Evolutionary conservation across 176 grass and related monocot genomes (phyloP).

Genomic region (Avena atlantica): DNA sequence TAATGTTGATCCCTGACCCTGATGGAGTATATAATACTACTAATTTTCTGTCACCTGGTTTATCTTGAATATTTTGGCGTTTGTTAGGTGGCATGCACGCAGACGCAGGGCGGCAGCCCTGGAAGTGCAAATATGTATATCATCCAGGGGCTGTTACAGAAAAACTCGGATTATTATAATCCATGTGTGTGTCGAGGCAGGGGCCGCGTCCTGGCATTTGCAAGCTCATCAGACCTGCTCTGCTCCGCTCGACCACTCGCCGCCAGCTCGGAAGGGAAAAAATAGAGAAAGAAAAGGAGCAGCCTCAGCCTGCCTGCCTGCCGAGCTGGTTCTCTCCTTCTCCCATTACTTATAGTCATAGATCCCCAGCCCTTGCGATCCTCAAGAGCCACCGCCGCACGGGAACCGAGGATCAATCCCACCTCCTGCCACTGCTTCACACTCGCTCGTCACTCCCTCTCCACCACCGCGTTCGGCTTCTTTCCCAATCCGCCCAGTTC

Average conservation of each 20-base stretch:
- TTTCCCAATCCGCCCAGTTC: not conserved
- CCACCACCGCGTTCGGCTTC: not conserved
- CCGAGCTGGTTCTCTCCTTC: no score
- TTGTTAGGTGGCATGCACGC: not conserved
- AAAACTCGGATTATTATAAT: not conserved
- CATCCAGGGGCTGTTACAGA: not conserved
- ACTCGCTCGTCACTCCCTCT: not conserved
- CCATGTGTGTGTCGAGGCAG: no score
- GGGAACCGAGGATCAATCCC: conserved; percentile 30
- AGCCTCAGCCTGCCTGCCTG: no score
- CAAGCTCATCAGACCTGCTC: no score
- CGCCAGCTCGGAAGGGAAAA: no score
- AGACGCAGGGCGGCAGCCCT: no score
- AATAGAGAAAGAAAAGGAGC: no score
- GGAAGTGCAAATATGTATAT: no score
- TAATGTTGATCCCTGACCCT: not conserved
- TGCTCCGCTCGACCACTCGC: no score
- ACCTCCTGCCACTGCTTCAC: not conserved
- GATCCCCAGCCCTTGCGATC: not conserved
- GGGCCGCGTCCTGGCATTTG: no score
- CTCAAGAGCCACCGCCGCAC: conserved; percentile 19
- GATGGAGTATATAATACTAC: no score
- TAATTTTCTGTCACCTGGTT: not conserved
- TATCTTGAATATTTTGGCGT: not conserved
- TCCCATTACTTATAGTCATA: no score